Evolutionary conservation across 2,329 filamentous ascomycete genomes (phyloP).

Genomic region (Sordariomycetes sp.): DNA sequence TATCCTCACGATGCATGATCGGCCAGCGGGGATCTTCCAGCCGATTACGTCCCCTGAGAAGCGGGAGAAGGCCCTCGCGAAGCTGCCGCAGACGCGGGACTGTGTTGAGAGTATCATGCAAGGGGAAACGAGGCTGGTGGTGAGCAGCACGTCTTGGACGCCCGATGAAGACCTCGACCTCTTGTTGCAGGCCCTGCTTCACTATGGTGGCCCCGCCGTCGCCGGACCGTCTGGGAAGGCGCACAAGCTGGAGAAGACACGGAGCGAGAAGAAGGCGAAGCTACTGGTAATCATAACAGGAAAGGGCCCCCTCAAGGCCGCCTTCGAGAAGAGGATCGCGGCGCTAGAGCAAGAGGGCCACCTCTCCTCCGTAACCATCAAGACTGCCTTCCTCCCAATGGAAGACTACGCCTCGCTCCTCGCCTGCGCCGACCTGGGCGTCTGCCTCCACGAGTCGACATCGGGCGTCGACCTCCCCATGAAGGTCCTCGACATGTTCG

Average conservation of each 20-base stretch:
- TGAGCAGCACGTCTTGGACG: conserved; percentile 96
- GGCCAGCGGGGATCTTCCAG: conserved; percentile 71
- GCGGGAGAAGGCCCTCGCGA: conserved; percentile 46
- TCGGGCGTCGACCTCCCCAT: conserved; percentile 94
- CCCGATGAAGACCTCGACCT: conserved; percentile 90
- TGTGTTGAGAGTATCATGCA: conserved; percentile 45
- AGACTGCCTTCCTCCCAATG: conserved; percentile 74
- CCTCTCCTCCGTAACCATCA: conserved; percentile 57
- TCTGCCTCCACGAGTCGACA: conserved; percentile 85
- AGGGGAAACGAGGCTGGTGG: conserved; percentile 53
- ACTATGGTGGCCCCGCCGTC: conserved; percentile 38
- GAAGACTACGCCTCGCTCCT: conserved; percentile 76
- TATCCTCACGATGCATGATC: conserved; percentile 68
- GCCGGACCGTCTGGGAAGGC: conserved; percentile 19
- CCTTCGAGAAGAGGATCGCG: conserved; percentile 57
- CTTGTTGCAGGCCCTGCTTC: conserved; percentile 67
- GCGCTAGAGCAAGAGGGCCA: conserved; percentile 46
- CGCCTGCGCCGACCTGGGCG: conserved; percentile 73
- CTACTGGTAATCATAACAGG: conserved; percentile 90
- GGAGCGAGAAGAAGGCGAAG: conserved; percentile 5
- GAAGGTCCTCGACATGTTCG: conserved; percentile 99
- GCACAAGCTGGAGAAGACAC: conserved; percentile 1
- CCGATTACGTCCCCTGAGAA: conserved; percentile 40
- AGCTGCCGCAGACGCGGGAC: conserved; percentile 49
- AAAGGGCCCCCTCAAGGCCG: conserved; percentile 71